Percentiles rank a stretch among this genome's conserved stretches.
Conservation (phyloP, 331 rosid genomes). For the Dryas integrifolia region DNA sequence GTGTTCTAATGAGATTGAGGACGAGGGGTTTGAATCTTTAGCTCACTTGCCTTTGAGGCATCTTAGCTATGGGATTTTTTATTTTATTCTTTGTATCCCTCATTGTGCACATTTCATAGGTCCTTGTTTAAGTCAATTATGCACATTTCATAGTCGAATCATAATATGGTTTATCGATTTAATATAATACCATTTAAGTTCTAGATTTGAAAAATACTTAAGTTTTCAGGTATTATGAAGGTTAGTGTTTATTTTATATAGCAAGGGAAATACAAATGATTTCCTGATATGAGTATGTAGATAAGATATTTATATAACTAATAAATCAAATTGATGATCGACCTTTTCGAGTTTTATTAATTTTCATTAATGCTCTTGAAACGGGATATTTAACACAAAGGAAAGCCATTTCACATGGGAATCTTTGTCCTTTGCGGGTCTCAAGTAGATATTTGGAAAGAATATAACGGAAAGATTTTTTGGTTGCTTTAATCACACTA, state of each 20-base stretch:
- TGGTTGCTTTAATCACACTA: background rate
- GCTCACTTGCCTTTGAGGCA: background rate
- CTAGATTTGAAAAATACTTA: background rate
- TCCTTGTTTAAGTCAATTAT: background rate
- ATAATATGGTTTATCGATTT: background rate
- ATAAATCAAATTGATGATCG: background rate
- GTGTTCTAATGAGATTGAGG: conserved; percentile 6
- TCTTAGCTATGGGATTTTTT: background rate
- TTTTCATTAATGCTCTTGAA: background rate
- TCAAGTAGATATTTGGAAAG: background rate
- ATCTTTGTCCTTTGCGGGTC: background rate
- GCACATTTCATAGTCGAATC: background rate
- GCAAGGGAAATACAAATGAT: background rate
- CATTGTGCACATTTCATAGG: background rate
- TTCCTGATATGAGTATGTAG: background rate
- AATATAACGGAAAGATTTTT: too few species aligned
- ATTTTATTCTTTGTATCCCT: background rate
- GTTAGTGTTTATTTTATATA: background rate
- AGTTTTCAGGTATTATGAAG: background rate
- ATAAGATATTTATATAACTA: background rate
- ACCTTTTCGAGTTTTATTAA: background rate
- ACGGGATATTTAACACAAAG: background rate
- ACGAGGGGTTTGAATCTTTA: background rate
- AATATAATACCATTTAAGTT: background rate
- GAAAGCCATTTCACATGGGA: background rate